Evolutionary conservation across 306 rosid genomes (phyloP), one percentile per base, ranked within the genome.

Genomic region (Fagus sylvatica): DNA sequence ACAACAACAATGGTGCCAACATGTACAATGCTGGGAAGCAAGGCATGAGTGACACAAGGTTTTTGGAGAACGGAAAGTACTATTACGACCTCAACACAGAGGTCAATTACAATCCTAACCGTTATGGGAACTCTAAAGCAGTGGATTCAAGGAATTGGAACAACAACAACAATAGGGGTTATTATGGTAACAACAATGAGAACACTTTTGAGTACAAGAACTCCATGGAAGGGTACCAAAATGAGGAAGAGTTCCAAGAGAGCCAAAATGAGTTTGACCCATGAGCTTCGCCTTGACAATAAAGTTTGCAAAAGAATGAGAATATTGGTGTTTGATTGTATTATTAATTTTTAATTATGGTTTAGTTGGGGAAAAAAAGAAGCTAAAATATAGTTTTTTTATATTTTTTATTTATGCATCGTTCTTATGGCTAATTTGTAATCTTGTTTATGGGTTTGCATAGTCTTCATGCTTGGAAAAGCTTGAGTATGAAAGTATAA

Each of bases 21-120:
- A 78, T 64, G 78, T 73, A 43, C 78, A 79, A 83, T 42, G 81
- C 22, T 49, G 91, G 82, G 86, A 87, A 64, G 80, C 92, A 85
- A 75, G 98, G 98, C 17, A 90, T 94, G 97, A 94, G 96, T 78
- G 97, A 94, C 86, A 89, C 98, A 3, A 90, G 97, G 86, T 94
- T 79, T 74, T 2, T 90, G 91, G 93, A 85, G 57, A 87, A 86
- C 42, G 97, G 97, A 0, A 94, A 66, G 81, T 94, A 88, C 84
- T 87, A 2, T 33, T 73, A 84, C 76, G 92, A 94, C 81, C 0
- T 82, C 30, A 0, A 60, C 6, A 41, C 22, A 30, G 95, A 87
- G 85, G 80, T 81, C 16, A 82, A 83, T 19, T 73, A 83, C 74
- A 72, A 88, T 60, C 86, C 87, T 8, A 65, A 84, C 57, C 79